Percentiles rank a stretch among this genome's conserved stretches.
These are phyloP conservation scores for Beauveria medogensis DNA, from an alignment of 2,329 filamentous ascomycete species.

Conservation along the genomic window DNA sequence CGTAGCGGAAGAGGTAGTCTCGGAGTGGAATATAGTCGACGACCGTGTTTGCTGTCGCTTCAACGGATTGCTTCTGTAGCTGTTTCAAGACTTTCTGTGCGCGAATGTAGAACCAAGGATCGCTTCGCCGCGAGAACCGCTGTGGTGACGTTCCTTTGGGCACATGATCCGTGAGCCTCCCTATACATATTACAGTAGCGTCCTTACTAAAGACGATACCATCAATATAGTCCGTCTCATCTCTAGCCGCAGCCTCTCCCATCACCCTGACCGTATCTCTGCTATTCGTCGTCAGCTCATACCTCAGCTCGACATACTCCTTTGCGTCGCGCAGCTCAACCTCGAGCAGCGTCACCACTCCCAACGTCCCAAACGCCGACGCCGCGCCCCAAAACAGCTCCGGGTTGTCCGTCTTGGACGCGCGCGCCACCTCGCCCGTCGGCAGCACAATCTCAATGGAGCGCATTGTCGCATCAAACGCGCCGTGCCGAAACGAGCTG, in stretches of 20 bases:
- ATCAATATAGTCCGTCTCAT: slow-evolving; percentile 56
- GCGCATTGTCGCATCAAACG: slow-evolving; percentile 55
- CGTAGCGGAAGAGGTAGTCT: slow-evolving; percentile 61
- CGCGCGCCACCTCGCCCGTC: slow-evolving; percentile 46
- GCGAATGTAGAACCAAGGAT: slow-evolving; percentile 71
- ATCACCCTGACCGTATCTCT: slow-evolving; percentile 34
- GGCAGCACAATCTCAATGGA: slow-evolving; percentile 58
- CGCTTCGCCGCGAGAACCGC: slow-evolving; percentile 48
- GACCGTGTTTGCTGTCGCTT: slow-evolving; percentile 15
- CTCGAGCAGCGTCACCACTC: slow-evolving; percentile 57
- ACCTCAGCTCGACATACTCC: slow-evolving; percentile 49
- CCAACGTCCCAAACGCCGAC: slow-evolving; percentile 58
- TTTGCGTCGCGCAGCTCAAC: slow-evolving; percentile 48
- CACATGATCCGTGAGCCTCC: slow-evolving; percentile 43
- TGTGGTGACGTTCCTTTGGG: slow-evolving; percentile 26
- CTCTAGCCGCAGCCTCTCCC: slow-evolving; percentile 31
- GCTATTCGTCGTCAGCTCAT: slow-evolving; percentile 37
- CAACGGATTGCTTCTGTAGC: slow-evolving; percentile 10
- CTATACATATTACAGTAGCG: slow-evolving; percentile 52
- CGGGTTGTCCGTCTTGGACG: slow-evolving; percentile 43
- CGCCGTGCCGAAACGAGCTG: slow-evolving; percentile 58
- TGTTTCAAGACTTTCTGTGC: slow-evolving; percentile 36
- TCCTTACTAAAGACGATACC: slow-evolving; percentile 54
- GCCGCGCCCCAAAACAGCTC: slow-evolving; percentile 60
- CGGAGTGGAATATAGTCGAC: slow-evolving; percentile 50